phyloP scores from a whole-genome alignment of 306 rosid species.

The Rubus idaeus region DNA sequence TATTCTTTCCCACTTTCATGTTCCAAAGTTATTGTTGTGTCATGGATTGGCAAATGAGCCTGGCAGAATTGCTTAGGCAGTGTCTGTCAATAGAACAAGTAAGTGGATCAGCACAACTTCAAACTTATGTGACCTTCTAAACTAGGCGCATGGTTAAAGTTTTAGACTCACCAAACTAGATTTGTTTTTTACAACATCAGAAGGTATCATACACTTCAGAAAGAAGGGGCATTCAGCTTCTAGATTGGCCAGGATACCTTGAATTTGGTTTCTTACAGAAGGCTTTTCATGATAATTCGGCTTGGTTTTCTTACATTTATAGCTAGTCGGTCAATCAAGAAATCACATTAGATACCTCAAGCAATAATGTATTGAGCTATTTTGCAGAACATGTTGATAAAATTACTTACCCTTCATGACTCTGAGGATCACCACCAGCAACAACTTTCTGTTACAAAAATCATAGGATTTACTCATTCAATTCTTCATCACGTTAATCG shows the following conservation, averaged over 20 bases:
- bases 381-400: background rate
- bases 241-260: conserved; percentile 26
- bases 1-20: conserved; percentile 26
- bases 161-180: conserved; percentile 25
- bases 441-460: conserved; percentile 2
- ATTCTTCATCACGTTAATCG: background rate
- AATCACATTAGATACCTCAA: conserved; percentile 1
- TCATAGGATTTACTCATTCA: background rate
- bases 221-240: conserved; percentile 23
- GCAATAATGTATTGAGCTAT: background rate
- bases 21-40: conserved; percentile 14
- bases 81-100: conserved; percentile 9
- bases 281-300: background rate
- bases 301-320: conserved; percentile 18
- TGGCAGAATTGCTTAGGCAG: conserved; percentile 29
- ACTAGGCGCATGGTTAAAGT: background rate
- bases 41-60: conserved; percentile 9
- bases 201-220: conserved; percentile 28
- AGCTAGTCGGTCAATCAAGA: background rate
- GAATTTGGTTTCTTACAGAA: conserved; percentile 12
- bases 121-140: background rate
- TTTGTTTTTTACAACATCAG: conserved; percentile 15
- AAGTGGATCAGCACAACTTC: background rate
- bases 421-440: background rate
- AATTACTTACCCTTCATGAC: conserved; percentile 1